These are phyloP conservation scores for Tetracladium setigerum DNA, from an alignment of 495 filamentous ascomycete genomes.

Conservation along the genomic window DNA sequence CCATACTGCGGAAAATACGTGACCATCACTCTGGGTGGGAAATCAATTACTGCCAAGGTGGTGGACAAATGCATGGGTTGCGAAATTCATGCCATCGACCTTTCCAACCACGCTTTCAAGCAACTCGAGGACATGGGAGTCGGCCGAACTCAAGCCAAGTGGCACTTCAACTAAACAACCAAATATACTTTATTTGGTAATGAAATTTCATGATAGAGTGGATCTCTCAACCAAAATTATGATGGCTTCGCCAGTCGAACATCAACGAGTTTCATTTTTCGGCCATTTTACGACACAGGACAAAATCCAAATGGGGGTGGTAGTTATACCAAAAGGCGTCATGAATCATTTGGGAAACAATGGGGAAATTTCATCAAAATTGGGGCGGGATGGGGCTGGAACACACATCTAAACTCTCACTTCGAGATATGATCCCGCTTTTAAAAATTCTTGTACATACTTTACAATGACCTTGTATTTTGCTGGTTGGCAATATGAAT, in stretches of 20 bases:
- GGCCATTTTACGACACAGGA: background rate
- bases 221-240: slow-evolving; percentile 17
- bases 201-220: slow-evolving; percentile 13
- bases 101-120: slow-evolving; percentile 35
- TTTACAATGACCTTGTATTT: slow-evolving; percentile 11
- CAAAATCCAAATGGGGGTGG: background rate
- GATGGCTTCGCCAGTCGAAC: slow-evolving; percentile 17
- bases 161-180: slow-evolving; percentile 19
- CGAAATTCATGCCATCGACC: slow-evolving; percentile 31
- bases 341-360: background rate
- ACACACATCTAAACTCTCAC: slow-evolving; percentile 3
- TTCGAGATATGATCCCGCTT: background rate
- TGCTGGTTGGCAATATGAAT: background rate
- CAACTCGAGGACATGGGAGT: slow-evolving; percentile 20
- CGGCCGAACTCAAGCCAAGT: slow-evolving; percentile 8
- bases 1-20: slow-evolving; percentile 59
- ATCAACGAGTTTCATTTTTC: slow-evolving; percentile 19
- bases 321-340: background rate
- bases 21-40: slow-evolving; percentile 50
- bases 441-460: slow-evolving; percentile 21
- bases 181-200: background rate
- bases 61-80: slow-evolving; percentile 77
- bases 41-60: slow-evolving; percentile 45
- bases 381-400: slow-evolving; percentile 11
- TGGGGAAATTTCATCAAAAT: no score